A percentile compares a stretch with the other conserved stretches of the same genome.
Conservation (phyloP, 768 basidiomycete species). For the Leccinum variicolor region DNA sequence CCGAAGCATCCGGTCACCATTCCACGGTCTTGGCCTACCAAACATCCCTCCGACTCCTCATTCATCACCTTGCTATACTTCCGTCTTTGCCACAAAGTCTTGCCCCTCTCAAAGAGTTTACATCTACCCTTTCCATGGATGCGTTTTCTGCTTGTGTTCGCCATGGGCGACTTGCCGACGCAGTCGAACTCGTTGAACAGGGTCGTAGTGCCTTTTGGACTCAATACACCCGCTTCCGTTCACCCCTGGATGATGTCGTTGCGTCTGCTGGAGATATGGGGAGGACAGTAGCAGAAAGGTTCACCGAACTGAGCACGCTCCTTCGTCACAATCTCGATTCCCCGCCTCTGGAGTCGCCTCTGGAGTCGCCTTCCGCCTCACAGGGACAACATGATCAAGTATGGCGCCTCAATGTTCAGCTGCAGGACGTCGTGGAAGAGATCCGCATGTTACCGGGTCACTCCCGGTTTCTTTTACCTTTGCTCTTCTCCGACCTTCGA, state of each 20-base stretch:
- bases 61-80: conserved; percentile 5
- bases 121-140: conserved; percentile 3
- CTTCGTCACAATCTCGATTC: background rate
- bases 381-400: background rate
- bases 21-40: conserved; percentile 10
- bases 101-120: background rate
- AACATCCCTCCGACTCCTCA: conserved; percentile 3
- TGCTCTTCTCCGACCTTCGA: conserved; percentile 11
- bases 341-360: background rate
- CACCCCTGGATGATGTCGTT: background rate
- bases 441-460: conserved; percentile 20
- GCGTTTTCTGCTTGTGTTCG: conserved; percentile 13
- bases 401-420: background rate
- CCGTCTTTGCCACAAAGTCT: background rate
- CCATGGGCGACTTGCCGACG: conserved; percentile 6
- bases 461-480: conserved; percentile 24
- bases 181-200: conserved; percentile 31
- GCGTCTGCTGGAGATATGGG: background rate
- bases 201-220: conserved; percentile 22
- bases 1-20: conserved; percentile 1
- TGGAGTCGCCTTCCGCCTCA: background rate
- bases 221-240: conserved; percentile 11
- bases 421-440: conserved; percentile 3
- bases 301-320: conserved; percentile 2
- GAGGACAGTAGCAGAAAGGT: background rate